Conservation (phyloP, 176 grass and related monocot species). For the Phyllostachys edulis region DNA sequence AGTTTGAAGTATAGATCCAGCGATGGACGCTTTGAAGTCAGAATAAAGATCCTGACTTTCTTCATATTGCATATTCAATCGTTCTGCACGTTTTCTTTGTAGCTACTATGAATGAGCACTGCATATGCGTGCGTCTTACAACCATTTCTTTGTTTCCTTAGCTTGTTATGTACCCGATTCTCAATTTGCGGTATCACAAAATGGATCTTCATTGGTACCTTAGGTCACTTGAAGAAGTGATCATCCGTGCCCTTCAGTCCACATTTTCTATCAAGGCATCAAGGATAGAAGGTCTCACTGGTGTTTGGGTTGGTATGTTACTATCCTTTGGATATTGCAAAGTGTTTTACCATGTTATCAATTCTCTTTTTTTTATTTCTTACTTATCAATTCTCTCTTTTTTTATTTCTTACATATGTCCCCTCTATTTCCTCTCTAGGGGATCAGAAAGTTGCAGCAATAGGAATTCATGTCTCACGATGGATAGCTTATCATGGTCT, state of each 20-base stretch:
- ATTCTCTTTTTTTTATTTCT: neutral
- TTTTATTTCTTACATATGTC: neutral
- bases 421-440: slow-evolving; percentile 41
- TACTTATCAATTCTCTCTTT: neutral
- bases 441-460: slow-evolving; percentile 73
- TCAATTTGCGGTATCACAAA: slow-evolving; percentile 71
- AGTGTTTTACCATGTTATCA: slow-evolving; percentile 8
- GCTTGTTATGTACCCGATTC: slow-evolving; percentile 91
- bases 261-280: slow-evolving; percentile 71
- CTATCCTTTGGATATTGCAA: neutral
- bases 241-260: slow-evolving; percentile 61
- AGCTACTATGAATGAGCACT: neutral
- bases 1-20: neutral
- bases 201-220: slow-evolving; percentile 87
- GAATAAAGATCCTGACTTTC: neutral
- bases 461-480: slow-evolving; percentile 54
- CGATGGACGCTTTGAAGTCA: neutral
- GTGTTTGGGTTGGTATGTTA: slow-evolving; percentile 84
- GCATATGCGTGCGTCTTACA: slow-evolving; percentile 8
- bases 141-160: slow-evolving; percentile 22
- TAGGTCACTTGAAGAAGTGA: slow-evolving; percentile 77
- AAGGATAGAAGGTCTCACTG: slow-evolving; percentile 61
- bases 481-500: slow-evolving; percentile 76
- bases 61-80: neutral
- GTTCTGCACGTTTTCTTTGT: too few species aligned